Conservation (phyloP, 2,329 filamentous ascomycete genomes). For the Tolypocladium tundrense region DNA sequence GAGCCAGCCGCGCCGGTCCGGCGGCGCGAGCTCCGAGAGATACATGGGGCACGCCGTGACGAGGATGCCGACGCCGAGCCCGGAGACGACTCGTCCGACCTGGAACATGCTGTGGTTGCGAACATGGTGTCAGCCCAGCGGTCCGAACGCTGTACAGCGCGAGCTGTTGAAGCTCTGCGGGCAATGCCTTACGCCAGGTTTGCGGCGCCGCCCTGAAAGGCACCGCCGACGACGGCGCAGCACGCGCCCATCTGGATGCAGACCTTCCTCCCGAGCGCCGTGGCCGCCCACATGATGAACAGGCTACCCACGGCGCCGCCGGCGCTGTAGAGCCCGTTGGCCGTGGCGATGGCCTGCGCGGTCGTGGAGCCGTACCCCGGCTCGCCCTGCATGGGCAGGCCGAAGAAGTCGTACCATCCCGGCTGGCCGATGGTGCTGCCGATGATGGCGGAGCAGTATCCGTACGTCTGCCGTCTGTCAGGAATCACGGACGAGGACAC, state of each 20-base stretch:
- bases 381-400: constrained; percentile 30
- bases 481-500: no score
- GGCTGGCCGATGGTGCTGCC: constrained; percentile 41
- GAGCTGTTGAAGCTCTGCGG: no score
- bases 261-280: constrained; percentile 29
- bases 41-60: constrained; percentile 24
- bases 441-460: constrained; percentile 39
- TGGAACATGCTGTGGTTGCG: no score
- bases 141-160: no score
- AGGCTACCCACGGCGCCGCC: constrained; percentile 36
- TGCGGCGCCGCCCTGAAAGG: constrained; percentile 30
- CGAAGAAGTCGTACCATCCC: constrained; percentile 39
- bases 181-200: constrained; percentile 23
- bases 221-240: constrained; percentile 33
- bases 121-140: no score
- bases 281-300: constrained; percentile 39
- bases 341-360: constrained; percentile 34
- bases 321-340: constrained; percentile 37
- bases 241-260: constrained; percentile 36
- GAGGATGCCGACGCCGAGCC: constrained; percentile 29
- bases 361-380: constrained; percentile 33
- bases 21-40: constrained; percentile 19
- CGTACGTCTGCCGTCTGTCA: constrained; percentile 18
- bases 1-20: constrained; percentile 34
- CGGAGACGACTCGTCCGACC: constrained; percentile 23